Conservation (phyloP, 305 asterid species). For the Fraxinus baroniana region DNA sequence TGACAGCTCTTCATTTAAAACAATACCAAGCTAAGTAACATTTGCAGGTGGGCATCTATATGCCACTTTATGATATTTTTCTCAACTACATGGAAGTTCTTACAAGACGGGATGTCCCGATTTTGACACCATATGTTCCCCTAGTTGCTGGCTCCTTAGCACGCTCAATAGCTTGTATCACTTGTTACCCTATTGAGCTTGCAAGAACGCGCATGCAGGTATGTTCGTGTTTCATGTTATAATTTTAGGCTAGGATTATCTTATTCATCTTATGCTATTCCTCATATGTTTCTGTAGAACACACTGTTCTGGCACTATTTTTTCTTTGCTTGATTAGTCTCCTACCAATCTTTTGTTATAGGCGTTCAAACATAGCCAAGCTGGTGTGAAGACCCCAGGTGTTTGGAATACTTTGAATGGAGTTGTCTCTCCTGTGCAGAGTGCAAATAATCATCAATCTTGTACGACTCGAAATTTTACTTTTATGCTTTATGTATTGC, state of each 20-base stretch:
- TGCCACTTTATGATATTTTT: constrained; percentile 89
- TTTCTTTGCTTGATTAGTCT: constrained; percentile 1
- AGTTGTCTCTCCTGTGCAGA: constrained; percentile 48
- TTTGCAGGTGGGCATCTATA: constrained; percentile 81
- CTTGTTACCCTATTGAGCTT: constrained; percentile 91
- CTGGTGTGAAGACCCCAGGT: constrained; percentile 66
- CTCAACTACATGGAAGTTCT: constrained; percentile 63
- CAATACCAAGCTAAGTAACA: background rate
- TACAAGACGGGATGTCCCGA: constrained; percentile 50
- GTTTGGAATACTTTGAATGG: constrained; percentile 66
- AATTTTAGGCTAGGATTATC: background rate
- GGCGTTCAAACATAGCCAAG: constrained; percentile 63
- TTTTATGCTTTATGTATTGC: background rate
- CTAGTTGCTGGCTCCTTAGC: constrained; percentile 81
- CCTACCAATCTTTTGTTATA: constrained; percentile 23
- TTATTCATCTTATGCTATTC: background rate
- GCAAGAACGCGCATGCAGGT: constrained; percentile 99
- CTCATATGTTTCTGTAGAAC: background rate
- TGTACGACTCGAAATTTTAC: constrained; percentile 35
- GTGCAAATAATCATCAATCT: constrained; percentile 39
- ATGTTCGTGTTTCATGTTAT: background rate
- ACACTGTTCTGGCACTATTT: background rate
- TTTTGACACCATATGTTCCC: constrained; percentile 63
- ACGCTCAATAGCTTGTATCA: constrained; percentile 75
- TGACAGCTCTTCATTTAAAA: background rate